Evolutionary conservation across 169 alveolate genomes (phyloP), one percentile per base, ranked within the genome.

Genomic region (Plasmodium vivax): DNA sequence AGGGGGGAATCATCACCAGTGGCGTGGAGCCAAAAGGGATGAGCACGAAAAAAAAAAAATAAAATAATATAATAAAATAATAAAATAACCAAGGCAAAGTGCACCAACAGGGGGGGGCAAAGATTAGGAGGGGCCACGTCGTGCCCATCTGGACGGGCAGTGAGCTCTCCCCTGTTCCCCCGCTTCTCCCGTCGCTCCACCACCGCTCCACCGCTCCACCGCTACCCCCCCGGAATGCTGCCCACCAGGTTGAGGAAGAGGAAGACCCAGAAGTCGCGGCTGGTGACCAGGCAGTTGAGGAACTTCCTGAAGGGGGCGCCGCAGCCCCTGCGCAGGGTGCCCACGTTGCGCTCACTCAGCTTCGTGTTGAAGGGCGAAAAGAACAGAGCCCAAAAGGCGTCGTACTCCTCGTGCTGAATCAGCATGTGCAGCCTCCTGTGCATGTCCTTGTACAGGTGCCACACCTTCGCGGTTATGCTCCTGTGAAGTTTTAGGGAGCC

Each of bases 291-390:
- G 7, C 85, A 38, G 12, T 16, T 19, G 8, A 73, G 58, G 30
- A 85, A 85, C 5, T 32, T 73, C 10, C 93, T 41, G 10, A 45
- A 27, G 38, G 85, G 54, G 10, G 62, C 47, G n/a, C 32, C n/a
- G 14, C 16, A 47, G 41, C 30, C 45, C 2, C n/a, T n/a, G 5
- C n/a, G 27, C 36, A 7, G 12, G 54, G 27, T 19, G 0, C 38
- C n/a, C 51, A 85, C 5, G 7, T 73, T 85, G n/a, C 51, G 43
- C 8, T 12, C 34, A 73, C 43, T 85, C 45, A 85, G 27, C 6
- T 73, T 73, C 12, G 93, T 85, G 45, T 75, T 74, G 43, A 85
- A 85, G 0, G 93, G 93, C 3, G 93, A 85, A 51, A 85, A 85
- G 19, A 85, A 51, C 32, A 85, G 93, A 23, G 79, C 23, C 62